Base-by-base conservation (phyloP, 768 basidiomycete species). In the Gymnopilus junonius region DNA sequence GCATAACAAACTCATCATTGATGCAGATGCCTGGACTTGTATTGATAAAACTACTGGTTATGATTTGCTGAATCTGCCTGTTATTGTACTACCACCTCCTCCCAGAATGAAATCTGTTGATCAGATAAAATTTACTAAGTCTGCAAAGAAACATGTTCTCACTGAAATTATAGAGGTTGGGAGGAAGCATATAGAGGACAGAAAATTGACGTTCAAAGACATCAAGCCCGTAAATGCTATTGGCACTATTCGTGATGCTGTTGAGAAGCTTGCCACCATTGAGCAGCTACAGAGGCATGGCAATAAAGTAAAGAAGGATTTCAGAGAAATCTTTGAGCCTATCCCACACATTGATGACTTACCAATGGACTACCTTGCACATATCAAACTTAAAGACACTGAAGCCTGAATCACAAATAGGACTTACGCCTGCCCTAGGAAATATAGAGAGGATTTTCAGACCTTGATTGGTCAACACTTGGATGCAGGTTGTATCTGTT, bases 391-490 rank as follows among this genome's bases (percentile, higher is more conserved):
- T 0, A 76, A 74, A 20, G 69, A 80, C 21, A 64, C 75, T n/a
- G n/a, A n/a, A n/a, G n/a, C n/a, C n/a, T n/a, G n/a, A n/a, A n/a
- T n/a, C n/a, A n/a, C n/a, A n/a, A n/a, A n/a, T n/a, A 59, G 73
- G 0, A 62, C 61, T 0, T 82, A 82, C 46, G 58, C 73, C 1
- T 77, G 73, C 40, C 77, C 77, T 0, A 46, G 70, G 4, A 75
- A 79, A 45, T 82, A 76, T 27, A 54, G 58, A 0, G 75, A 76
- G 0, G 73, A 73, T 0, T 82, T 79, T 76, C 27, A 72, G 3
- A 72, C 37, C 0, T 61, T 82, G 0, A 67, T 83, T 0, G 53
- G 78, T 0, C 61, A 76, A n/a, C 77, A 80, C 54, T 48, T 82
- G 0, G 69, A 65, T 0, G 71, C 75, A 3, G 79, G 80, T 0